Evolutionary conservation across 108 stramenopile genomes (phyloP), one percentile per base, ranked within the genome.

Genomic region (Craspedostauros australis): DNA sequence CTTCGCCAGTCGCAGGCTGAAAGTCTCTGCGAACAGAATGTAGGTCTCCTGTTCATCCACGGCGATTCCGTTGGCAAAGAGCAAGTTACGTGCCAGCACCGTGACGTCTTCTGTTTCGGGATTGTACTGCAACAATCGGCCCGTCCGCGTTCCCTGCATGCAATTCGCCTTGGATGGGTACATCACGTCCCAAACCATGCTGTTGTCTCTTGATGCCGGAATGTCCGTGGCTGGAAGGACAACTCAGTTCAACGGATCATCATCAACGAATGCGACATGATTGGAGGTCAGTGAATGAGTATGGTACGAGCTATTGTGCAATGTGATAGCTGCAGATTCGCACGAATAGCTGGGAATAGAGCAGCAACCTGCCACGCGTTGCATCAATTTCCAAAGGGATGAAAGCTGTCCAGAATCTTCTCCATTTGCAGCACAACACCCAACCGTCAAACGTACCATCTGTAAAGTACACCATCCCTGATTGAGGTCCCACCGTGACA

Each of bases 1-100:
- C 33, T 76, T 78, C 44, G 69, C 50, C n/a, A 76, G 60, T 15
- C 66, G 44, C 1, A 50, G 24, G 18, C 66, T 59, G 61, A 75
- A 75, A 7, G 78, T 79, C 29, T 75, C 70, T 7, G 66, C 60
- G 49, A 82, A 29, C 21, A 83, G 19, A 22, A 87, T 41, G 27
- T 51, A 78, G 8, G 32, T 45, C 47, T 87, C 86, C 32, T 77
- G 68, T 21, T 73, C 55, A 11, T 48, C 58, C 7, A 83, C 73
- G 16, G 77, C 74, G 31, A 83, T 75, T 9, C 86, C 81, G 63
- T 87, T 87, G 18, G 79, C 76, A 70, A 83, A 87, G 16, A 54
- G 34, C 1, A 67, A 54, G 31, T 54, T 77, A 25, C 46, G 42
- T 4, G 59, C 77, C 44, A 87, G 54, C 7, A 82, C 58, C 28